Base-by-base conservation (phyloP, 306 rosid genomes). In the Citrullus mucosospermus region DNA sequence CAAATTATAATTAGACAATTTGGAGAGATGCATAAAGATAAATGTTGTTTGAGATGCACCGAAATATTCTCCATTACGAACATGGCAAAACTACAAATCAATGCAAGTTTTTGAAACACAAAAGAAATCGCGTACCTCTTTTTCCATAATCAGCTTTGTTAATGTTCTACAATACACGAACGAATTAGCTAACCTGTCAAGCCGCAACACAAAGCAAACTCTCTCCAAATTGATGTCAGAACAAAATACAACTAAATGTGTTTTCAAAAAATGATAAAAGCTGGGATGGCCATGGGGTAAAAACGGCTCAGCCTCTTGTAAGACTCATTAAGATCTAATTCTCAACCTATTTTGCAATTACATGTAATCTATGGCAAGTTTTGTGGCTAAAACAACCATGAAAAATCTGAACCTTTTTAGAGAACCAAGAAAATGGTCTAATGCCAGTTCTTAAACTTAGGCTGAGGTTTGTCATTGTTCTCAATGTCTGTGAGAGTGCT, bases 401-500 rank as follows among this genome's bases (percentile, higher is more conserved):
- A 50, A 0, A 28, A 70, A 48, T 71, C 76, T 71, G 39, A 53
- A 12, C 58, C 58, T 53, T 53, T 53, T 53, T 53, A n/a, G 8
- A 72, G 43, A 73, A 73, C 38, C 59, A 16, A 50, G 30, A 30
- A 72, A 50, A 20, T 25, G 50, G 58, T 15, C 10, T 28, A 48
- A 25, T 16, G 48, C 44, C 16, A 17, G 78, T 30, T 73, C 30
- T 53, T 16, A 30, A 48, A 74, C 61, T 32, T 4, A 18, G 73
- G 17, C 62, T 5, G 46, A 17, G 28, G 32, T 57, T 51, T 50
- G 55, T 51, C 67, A 14, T 15, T 8, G 36, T 36, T 79, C 78
- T 91, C 85, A 96, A 81, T 92, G 93, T 75, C 90, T 80, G 81
- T 92, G 97, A 51, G 95, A 86, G 83, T 92, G 97, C 84, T 85